Conservation (phyloP, 495 filamentous ascomycete species). For the Durotheca rogersii region DNA sequence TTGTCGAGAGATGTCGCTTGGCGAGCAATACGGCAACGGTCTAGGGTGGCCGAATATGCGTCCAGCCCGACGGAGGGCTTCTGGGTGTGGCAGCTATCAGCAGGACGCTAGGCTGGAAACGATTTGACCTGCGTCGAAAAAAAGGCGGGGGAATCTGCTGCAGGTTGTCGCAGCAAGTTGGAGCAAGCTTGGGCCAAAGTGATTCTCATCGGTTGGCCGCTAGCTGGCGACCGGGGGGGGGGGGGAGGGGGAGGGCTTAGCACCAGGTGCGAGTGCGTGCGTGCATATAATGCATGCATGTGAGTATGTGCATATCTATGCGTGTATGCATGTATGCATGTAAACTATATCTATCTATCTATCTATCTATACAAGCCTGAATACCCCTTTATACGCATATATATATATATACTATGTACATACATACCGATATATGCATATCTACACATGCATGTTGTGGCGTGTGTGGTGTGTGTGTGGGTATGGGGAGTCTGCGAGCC, state of each 20-base stretch:
- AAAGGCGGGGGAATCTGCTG: conserved; percentile 34
- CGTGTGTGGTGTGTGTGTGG: conserved; percentile 11
- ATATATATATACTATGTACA: too few relatives aligned
- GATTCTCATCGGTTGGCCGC: conserved; percentile 30
- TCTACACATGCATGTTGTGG: too few relatives aligned
- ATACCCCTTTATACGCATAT: too few relatives aligned
- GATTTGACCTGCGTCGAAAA: conserved; percentile 33
- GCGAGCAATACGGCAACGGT: conserved; percentile 27
- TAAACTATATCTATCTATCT: too few relatives aligned
- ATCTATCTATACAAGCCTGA: too few relatives aligned
- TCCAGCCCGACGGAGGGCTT: conserved; percentile 11
- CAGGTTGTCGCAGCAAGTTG: conserved; percentile 26
- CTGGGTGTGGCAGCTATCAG: conserved; percentile 23
- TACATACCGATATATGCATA: too few relatives aligned
- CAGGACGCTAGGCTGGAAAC: conserved; percentile 27
- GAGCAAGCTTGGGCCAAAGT: conserved; percentile 31
- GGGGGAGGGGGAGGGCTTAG: too few relatives aligned
- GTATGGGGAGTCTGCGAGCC: background rate
- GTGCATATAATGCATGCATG: too few relatives aligned
- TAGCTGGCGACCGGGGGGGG: conserved; percentile 17
- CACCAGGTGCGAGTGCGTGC: too few relatives aligned
- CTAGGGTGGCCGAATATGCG: conserved; percentile 30
- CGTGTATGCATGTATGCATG: too few relatives aligned
- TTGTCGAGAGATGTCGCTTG: conserved; percentile 14
- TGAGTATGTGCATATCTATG: too few relatives aligned